phyloP scores from a whole-genome alignment of 371 early-diverging fungal genomes.

The Rhizomucor miehei region DNA sequence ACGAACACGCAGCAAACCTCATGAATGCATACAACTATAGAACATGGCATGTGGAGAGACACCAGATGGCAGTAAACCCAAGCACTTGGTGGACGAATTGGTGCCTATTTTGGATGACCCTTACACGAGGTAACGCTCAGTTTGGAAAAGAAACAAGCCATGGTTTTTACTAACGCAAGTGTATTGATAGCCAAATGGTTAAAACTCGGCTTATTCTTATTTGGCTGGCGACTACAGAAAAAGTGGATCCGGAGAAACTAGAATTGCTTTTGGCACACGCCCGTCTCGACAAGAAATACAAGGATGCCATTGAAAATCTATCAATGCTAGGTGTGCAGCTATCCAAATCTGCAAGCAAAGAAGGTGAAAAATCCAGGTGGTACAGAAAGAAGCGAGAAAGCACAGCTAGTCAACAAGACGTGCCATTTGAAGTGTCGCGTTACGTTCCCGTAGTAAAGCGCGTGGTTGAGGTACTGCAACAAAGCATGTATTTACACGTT shows the following conservation, averaged over 20 bases:
- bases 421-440: conserved; percentile 66
- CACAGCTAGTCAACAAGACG: conserved; percentile 45
- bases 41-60: conserved; percentile 90
- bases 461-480: conserved; percentile 36
- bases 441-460: conserved; percentile 68
- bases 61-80: conserved; percentile 73
- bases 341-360: conserved; percentile 40
- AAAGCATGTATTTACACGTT: too few relatives aligned
- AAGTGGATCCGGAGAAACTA: conserved; percentile 63
- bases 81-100: conserved; percentile 78
- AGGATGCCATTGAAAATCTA: conserved; percentile 79
- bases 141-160: neutral
- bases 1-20: neutral
- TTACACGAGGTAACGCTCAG: conserved; percentile 38
- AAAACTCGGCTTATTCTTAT: conserved; percentile 87
- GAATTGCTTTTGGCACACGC: conserved; percentile 72
- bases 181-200: conserved; percentile 50
- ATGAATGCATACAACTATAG: conserved; percentile 27
- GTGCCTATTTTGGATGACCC: conserved; percentile 80
- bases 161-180: neutral
- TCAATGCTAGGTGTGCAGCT: conserved; percentile 63
- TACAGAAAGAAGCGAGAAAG: conserved; percentile 36
- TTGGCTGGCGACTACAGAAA: conserved; percentile 75
- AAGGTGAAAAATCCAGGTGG: conserved; percentile 43
- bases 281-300: conserved; percentile 67